Evolutionary conservation across 495 filamentous ascomycete species (phyloP).

Genomic region (Aspergillus mulundensis): DNA sequence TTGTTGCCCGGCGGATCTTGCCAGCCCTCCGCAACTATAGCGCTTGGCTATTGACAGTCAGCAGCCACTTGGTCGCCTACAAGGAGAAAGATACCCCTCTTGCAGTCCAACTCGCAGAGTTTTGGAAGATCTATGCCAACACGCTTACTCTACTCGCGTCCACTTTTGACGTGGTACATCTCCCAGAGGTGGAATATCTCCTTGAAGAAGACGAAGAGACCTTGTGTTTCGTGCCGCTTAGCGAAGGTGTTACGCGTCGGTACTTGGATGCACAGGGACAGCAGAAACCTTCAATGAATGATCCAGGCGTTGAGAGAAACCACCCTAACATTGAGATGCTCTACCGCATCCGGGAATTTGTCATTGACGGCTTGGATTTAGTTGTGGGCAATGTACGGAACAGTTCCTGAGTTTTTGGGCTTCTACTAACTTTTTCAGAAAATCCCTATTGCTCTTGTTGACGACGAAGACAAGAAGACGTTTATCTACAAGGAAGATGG

Average conservation of each 20-base stretch:
- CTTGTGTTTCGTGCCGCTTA: constrained; percentile 67
- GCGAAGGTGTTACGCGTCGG: constrained; percentile 46
- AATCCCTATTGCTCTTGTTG: constrained; percentile 44
- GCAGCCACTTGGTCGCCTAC: constrained; percentile 47
- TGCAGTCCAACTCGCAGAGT: constrained; percentile 55
- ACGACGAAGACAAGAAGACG: constrained; percentile 46
- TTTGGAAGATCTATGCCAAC: constrained; percentile 70
- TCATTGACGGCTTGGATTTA: constrained; percentile 61
- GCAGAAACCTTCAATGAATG: constrained; percentile 53
- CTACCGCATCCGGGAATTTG: constrained; percentile 61
- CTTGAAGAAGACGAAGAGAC: constrained; percentile 75
- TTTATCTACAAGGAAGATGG: constrained; percentile 57
- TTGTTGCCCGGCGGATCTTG: constrained; percentile 59
- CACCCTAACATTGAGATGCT: constrained; percentile 70
- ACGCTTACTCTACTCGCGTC: constrained; percentile 61
- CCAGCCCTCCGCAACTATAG: constrained; percentile 71
- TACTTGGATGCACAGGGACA: constrained; percentile 42
- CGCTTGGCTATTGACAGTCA: constrained; percentile 60
- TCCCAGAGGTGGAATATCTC: constrained; percentile 61
- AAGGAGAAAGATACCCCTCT: constrained; percentile 55
- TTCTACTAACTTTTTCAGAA: constrained; percentile 22
- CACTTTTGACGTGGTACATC: constrained; percentile 53
- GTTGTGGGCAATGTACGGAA: constrained; percentile 47
- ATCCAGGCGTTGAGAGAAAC: constrained; percentile 51
- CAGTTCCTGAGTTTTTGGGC: neutral